These are phyloP conservation scores for Plasmopara muralis DNA, from an alignment of 352 stramenopile genomes.

Conservation along the genomic window DNA sequence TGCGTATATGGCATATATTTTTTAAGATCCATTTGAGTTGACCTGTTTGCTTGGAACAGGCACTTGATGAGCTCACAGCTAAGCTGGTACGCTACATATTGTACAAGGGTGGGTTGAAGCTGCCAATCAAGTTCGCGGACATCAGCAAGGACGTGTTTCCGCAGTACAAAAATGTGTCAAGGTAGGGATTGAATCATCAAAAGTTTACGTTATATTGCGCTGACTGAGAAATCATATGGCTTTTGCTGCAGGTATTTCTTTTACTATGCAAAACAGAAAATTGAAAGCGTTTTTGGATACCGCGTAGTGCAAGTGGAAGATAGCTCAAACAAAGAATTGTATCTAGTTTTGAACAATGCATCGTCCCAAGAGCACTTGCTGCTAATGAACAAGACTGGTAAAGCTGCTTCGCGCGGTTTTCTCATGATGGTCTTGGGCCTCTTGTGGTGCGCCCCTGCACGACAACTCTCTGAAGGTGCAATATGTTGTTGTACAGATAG, in stretches of 20 bases:
- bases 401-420: slow-evolving; percentile 48
- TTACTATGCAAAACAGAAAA: slow-evolving; percentile 62
- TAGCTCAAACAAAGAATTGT: slow-evolving; percentile 55
- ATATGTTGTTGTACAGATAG: not conserved
- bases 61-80: slow-evolving; percentile 63
- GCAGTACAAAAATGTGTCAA: slow-evolving; percentile 72
- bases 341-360: slow-evolving; percentile 69
- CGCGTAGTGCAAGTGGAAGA: slow-evolving; percentile 68
- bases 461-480: slow-evolving; percentile 65
- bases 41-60: slow-evolving; percentile 19
- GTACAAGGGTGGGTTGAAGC: slow-evolving; percentile 76
- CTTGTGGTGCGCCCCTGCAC: slow-evolving; percentile 65
- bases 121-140: slow-evolving; percentile 71
- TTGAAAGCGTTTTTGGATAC: slow-evolving; percentile 75
- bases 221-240: not conserved
- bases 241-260: slow-evolving; percentile 61
- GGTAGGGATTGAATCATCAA: slow-evolving; percentile 16
- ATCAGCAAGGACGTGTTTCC: slow-evolving; percentile 81
- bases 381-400: slow-evolving; percentile 70
- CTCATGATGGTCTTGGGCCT: slow-evolving; percentile 79
- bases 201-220: not conserved
- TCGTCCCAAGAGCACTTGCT: slow-evolving; percentile 68
- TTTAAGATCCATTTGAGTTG: slow-evolving; percentile 1
- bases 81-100: slow-evolving; percentile 79
- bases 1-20: not conserved